Evolutionary conservation across 2,329 filamentous ascomycete genomes (phyloP).

Genomic region (Ophiocordyceps camponoti-leonardi): DNA sequence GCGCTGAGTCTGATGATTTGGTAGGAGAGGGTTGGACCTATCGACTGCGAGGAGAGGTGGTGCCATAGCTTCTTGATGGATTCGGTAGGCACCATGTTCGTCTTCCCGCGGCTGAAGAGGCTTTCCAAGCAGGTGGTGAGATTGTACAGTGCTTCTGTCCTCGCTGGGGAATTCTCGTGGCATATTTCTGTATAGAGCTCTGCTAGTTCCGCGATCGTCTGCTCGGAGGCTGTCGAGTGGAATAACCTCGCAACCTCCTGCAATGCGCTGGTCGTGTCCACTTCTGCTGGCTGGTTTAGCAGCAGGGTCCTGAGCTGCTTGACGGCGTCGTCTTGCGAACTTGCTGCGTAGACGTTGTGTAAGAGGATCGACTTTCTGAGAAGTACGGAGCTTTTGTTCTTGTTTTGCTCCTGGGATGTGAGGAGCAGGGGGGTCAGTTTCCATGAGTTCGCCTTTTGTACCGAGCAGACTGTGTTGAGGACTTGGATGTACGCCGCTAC

Average conservation of each 20-base stretch:
- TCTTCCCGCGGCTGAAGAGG: constrained; percentile 12
- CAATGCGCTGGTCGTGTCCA: constrained; percentile 14
- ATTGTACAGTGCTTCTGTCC: constrained; percentile 27
- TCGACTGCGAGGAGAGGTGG: constrained; percentile 15
- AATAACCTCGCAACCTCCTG: constrained; percentile 4
- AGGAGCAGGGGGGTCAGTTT: constrained; percentile 6
- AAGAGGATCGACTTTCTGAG: constrained; percentile 20
- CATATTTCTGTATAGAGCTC: constrained; percentile 25
- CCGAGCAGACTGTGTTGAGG: constrained; percentile 21
- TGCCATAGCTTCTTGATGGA: constrained; percentile 23
- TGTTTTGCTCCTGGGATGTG: background rate
- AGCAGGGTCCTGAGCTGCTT: constrained; percentile 11
- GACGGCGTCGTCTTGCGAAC: constrained; percentile 7
- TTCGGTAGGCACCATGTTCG: constrained; percentile 13
- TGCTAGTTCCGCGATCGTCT: constrained; percentile 16
- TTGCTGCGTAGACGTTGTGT: constrained; percentile 18
- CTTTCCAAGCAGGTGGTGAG: constrained; percentile 27
- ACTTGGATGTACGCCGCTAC: constrained; percentile 28
- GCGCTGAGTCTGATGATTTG: constrained; percentile 31
- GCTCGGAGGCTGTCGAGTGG: constrained; percentile 6
- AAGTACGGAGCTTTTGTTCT: constrained; percentile 14
- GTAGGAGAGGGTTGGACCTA: constrained; percentile 32
- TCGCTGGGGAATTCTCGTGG: constrained; percentile 23
- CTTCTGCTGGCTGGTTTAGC: constrained; percentile 14
- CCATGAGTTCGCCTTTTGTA: constrained; percentile 8